These are phyloP conservation scores for Dendrobium huoshanense DNA, from an alignment of 106 monocot species.

Conservation along the genomic window DNA sequence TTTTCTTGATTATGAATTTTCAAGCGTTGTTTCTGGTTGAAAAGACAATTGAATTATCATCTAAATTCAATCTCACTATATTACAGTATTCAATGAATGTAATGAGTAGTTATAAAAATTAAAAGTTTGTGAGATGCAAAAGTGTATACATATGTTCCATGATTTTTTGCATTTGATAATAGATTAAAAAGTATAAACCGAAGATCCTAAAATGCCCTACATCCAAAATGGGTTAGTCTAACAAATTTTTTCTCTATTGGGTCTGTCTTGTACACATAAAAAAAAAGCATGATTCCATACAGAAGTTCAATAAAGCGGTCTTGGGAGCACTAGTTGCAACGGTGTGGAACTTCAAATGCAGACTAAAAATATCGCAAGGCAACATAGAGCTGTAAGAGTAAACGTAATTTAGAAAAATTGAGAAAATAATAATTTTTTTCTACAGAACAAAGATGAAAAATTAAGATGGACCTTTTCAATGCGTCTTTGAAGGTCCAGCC, in stretches of 20 bases:
- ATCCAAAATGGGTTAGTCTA: too few relatives aligned
- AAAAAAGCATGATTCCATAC: neutral
- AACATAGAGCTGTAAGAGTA: neutral
- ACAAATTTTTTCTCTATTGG: too few relatives aligned
- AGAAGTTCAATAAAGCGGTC: neutral
- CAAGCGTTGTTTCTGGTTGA: neutral
- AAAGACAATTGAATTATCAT: neutral
- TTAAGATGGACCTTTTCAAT: constrained; percentile 36
- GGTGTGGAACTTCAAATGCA: neutral
- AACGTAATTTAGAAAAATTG: neutral
- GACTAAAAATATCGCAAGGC: neutral
- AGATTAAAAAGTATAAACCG: too few relatives aligned
- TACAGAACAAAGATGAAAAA: neutral
- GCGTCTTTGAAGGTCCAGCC: constrained; percentile 72
- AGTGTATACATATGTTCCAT: too few relatives aligned
- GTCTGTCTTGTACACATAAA: too few relatives aligned
- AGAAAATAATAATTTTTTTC: neutral
- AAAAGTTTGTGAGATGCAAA: too few relatives aligned
- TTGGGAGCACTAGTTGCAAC: neutral
- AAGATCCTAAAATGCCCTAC: too few relatives aligned
- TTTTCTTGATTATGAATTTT: neutral
- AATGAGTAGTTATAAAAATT: neutral
- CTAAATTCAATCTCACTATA: neutral
- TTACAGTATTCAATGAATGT: neutral
- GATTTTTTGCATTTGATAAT: too few relatives aligned